These are phyloP conservation scores for Prunus mongolica DNA, from an alignment of 306 rosid genomes.

Conservation along the genomic window DNA sequence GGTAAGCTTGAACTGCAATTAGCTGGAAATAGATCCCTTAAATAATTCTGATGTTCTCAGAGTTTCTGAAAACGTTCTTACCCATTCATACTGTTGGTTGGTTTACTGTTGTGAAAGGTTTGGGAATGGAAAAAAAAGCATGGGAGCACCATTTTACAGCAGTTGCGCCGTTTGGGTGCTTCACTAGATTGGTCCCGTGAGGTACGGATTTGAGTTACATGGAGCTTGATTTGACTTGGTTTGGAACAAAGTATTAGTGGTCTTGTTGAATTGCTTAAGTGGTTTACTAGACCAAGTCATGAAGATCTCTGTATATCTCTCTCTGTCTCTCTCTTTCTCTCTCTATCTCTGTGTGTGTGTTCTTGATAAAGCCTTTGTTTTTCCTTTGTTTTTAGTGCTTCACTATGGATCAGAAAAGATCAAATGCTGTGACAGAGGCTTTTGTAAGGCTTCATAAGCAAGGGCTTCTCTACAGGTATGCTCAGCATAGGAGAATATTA, in stretches of 20 bases:
- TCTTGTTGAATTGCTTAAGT: neutral
- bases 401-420: constrained; percentile 91
- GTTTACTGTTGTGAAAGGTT: constrained; percentile 48
- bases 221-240: neutral
- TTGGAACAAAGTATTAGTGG: neutral
- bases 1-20: constrained; percentile 43
- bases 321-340: neutral
- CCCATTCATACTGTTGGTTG: constrained; percentile 17
- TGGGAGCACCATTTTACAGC: constrained; percentile 79
- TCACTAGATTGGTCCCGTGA: constrained; percentile 97
- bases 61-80: constrained; percentile 5
- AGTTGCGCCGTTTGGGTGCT: constrained; percentile 81
- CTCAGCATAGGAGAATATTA: constrained; percentile 6
- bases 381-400: constrained; percentile 50
- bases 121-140: constrained; percentile 83
- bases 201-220: constrained; percentile 38
- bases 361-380: neutral
- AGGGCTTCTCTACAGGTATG: constrained; percentile 80
- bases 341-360: neutral
- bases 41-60: neutral
- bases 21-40: neutral
- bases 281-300: neutral
- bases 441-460: constrained; percentile 72
- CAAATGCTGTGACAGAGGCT: constrained; percentile 86
- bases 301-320: neutral